Base-by-base conservation (phyloP, 2,329 filamentous ascomycete genomes). In the Chalaropsis thielavioides region DNA sequence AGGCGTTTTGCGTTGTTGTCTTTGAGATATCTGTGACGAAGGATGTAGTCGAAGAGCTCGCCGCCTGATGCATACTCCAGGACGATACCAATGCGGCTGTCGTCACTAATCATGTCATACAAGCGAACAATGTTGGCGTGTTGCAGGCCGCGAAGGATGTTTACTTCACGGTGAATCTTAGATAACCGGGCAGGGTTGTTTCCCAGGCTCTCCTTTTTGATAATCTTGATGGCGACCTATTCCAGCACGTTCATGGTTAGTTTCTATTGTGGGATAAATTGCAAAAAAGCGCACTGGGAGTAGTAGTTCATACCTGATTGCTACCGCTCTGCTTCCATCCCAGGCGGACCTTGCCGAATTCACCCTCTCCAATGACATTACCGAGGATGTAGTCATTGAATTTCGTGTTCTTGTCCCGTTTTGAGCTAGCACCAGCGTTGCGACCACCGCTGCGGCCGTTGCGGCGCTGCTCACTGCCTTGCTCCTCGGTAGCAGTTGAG, bases 41-140 rank as follows among this genome's bases (percentile, higher is more conserved):
- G 80, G 70, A 99, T 99, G 76, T 96, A 96, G 76, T 99, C 94
- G 75, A 99, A 99, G 2, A 99, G 83, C 75, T 99, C 94, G 67
- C 94, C 94, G 22, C 94, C 94, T 0, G 94, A 99, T 4, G 94
- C 94, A 73, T 99, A 99, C 76, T 99, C 94, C 71, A 99, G 83
- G 70, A 99, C 95, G 72, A 99, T 97, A 69, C 94, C 94, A 75
- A 97, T 99, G 71, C 97, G 91, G 69, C 90, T 85, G 72, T 97
- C 92, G 0, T 94, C 97, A 76, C 97, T 92, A 38, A 96, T 92
- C 89, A 99, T 97, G 76, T 99, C 95, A 75, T 97, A 92, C 62
- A 99, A 79, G 68, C 89, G 87, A 63, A 99, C 94, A 73, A 99
- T 99, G 74, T 99, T 99, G 22, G 92, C 92, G 75, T 99, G 94